These are phyloP conservation scores for Alnus rubra DNA, from an alignment of 306 rosid genomes.

Conservation along the genomic window DNA sequence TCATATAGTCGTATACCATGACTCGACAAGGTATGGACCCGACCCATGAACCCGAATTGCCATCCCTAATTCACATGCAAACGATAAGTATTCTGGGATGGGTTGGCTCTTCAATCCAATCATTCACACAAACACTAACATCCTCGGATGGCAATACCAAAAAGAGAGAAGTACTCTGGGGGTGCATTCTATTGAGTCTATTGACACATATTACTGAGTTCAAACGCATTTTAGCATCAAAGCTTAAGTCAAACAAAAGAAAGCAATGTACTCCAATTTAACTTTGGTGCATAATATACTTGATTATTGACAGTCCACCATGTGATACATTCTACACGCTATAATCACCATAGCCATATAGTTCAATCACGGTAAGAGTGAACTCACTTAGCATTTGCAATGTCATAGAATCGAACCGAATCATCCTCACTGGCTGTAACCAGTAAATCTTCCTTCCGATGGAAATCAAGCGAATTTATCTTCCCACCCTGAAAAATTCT, in stretches of 20 bases:
- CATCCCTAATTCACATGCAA: not conserved
- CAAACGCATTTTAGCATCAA: not conserved
- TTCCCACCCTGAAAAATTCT: constrained; percentile 64
- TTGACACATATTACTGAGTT: not conserved
- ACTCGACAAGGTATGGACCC: too few species aligned
- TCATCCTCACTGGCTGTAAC: constrained; percentile 91
- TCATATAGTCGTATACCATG: too few species aligned
- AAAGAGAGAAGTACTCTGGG: not conserved
- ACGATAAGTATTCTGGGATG: not conserved
- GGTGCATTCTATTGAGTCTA: not conserved
- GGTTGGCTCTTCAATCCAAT: not conserved
- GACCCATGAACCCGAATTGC: too few species aligned
- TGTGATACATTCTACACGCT: not conserved
- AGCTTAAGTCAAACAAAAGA: not conserved
- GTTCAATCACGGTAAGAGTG: not conserved
- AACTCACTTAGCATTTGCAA: constrained; percentile 84
- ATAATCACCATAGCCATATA: not conserved
- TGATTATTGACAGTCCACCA: not conserved
- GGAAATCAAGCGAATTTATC: constrained; percentile 83
- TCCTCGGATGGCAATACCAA: not conserved
- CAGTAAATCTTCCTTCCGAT: constrained; percentile 86
- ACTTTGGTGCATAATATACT: not conserved
- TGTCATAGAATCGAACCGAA: constrained; percentile 88
- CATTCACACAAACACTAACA: not conserved
- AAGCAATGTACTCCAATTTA: not conserved